Evolutionary conservation across 1,284 basidiomycete species (phyloP), one percentile per base, ranked within the genome.

Genomic region (Lentinula novae-zelandiae): DNA sequence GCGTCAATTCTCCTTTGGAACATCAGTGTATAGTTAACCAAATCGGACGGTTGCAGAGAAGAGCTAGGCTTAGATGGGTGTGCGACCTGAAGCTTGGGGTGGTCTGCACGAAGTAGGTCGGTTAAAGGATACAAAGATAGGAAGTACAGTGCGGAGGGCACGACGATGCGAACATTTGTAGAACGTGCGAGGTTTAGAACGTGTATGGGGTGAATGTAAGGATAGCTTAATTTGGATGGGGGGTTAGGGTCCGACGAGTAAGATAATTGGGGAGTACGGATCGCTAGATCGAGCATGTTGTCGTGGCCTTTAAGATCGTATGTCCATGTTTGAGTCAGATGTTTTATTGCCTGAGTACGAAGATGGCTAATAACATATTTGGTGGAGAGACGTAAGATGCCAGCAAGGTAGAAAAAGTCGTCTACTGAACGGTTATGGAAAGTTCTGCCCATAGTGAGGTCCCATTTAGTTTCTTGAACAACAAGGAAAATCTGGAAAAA

Each of bases 151-250:
- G 77, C 80, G 7, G 82, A 78, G 5, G 84, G 84, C 17, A 85
- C 61, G 53, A 85, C 64, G 56, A 82, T 69, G 33, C 70, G 72
- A 17, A 81, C 74, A 65, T 85, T 74, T n/a, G 75, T 77, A 66
- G 84, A 82, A 56, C 78, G 75, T 7, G 82, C 82, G 56, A 86
- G 78, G 62, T 84, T 83, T 60, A 87, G 76, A 49, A 85, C 79
- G 66, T 83, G 82, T 22, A 87, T 67, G 8, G 84, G 84, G 67
- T 87, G 84, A 33, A 81, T 81, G 63, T 80, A 84, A 6, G 84
- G 84, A 66, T 82, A 85, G 17, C 80, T 78, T 53, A 81, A 72
- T 59, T 78, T 72, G 3, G 54, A 15, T 2, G 54, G 54, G 15
- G 31, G 8, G 15, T 17, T 9, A 12, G 42, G 40, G 15, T 36